A percentile compares a stretch with the other conserved stretches of the same genome.
phyloP scores from a whole-genome alignment of 805 yeast genomes.

The Wickerhamomyces pijperi region DNA sequence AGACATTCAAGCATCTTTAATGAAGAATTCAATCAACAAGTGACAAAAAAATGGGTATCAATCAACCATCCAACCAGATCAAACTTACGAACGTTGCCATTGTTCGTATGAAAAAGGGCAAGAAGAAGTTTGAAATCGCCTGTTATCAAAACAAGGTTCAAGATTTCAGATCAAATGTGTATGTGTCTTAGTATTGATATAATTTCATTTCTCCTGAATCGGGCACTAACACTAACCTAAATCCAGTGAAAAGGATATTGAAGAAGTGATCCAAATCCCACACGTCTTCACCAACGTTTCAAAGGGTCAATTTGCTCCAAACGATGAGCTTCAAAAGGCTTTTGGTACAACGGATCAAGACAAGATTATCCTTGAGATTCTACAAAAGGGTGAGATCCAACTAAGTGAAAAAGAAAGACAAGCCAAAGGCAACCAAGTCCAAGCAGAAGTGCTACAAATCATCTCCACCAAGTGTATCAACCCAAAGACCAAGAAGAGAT shows the following conservation, averaged over 20 bases:
- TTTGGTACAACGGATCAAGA: conserved; percentile 74
- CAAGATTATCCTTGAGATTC: conserved; percentile 66
- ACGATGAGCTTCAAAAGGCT: conserved; percentile 63
- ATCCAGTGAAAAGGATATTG: conserved; percentile 69
- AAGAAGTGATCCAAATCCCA: conserved; percentile 94
- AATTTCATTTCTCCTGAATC: too few species aligned
- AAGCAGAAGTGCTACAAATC: conserved; percentile 72
- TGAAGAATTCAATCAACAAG: conserved; percentile 5
- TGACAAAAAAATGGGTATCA: conserved; percentile 40
- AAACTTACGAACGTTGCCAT: conserved; percentile 88
- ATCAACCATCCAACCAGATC: conserved; percentile 85
- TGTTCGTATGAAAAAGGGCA: conserved; percentile 83
- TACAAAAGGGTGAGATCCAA: conserved; percentile 89
- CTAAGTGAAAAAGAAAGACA: conserved; percentile 88
- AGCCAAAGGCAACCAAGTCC: conserved; percentile 59
- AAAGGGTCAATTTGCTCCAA: conserved; percentile 86
- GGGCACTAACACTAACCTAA: conserved; percentile 4
- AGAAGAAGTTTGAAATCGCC: conserved; percentile 87
- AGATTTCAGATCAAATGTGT: conserved; percentile 76
- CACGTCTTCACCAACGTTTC: conserved; percentile 88
- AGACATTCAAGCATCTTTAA: too few species aligned
- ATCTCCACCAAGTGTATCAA: conserved; percentile 87
- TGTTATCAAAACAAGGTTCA: conserved; percentile 96
- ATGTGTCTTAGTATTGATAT: too few species aligned
- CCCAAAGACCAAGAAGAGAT: conserved; percentile 80